Percentiles rank a stretch among this genome's conserved stretches.
Evolutionary conservation across 2,329 filamentous ascomycete genomes (phyloP).

Genomic region (Cordyceps cicadae): DNA sequence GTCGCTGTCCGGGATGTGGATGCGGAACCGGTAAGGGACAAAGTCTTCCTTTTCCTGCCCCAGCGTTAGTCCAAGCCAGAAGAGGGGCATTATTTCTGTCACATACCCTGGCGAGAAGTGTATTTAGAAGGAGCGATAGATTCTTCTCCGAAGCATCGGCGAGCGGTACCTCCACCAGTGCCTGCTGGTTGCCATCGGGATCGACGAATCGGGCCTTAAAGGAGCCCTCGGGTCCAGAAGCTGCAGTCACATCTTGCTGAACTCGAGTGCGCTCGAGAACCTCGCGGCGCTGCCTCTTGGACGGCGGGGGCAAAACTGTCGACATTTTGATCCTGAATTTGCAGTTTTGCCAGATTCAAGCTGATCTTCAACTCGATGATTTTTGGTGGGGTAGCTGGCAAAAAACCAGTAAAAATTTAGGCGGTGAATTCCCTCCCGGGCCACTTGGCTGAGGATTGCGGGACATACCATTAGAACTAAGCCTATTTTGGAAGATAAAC

Average conservation of each 20-base stretch:
- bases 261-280: slow-evolving; percentile 60
- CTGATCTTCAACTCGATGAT: slow-evolving; percentile 2
- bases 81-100: rapidly evolving
- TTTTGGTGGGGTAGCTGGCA: slow-evolving; percentile 24
- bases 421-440: slow-evolving; percentile 19
- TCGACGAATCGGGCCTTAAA: slow-evolving; percentile 85
- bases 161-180: slow-evolving; percentile 67
- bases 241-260: slow-evolving; percentile 66
- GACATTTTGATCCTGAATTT: slow-evolving; percentile 51
- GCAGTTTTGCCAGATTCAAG: not conserved
- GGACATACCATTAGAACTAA: no score
- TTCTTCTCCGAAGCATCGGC: slow-evolving; percentile 84
- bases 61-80: not conserved
- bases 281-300: slow-evolving; percentile 77
- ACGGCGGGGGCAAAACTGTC: slow-evolving; percentile 73
- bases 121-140: slow-evolving; percentile 78
- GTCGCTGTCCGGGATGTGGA: slow-evolving; percentile 47
- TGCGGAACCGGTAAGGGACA: slow-evolving; percentile 53
- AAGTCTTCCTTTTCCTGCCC: slow-evolving; percentile 48
- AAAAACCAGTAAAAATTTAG: slow-evolving; percentile 23
- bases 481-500: not conserved
- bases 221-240: slow-evolving; percentile 62
- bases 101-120: slow-evolving; percentile 64
- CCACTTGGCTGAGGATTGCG: not conserved
- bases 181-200: slow-evolving; percentile 61